Evolutionary conservation across 208 protist species (phyloP), one percentile per base, ranked within the genome.

Genomic region (Leishmania guyanensis): DNA sequence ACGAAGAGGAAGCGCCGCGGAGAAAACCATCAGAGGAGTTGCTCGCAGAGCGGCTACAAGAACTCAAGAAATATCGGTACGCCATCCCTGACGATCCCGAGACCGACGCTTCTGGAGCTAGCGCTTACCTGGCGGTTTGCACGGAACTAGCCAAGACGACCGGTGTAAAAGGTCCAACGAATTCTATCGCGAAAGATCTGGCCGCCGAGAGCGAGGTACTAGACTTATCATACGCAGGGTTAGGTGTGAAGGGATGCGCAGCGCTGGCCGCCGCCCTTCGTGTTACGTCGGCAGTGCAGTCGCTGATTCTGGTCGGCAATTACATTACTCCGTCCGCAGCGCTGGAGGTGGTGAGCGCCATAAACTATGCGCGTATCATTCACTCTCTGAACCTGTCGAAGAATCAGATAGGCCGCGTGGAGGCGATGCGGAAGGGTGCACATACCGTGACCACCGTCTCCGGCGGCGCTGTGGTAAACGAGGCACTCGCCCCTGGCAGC

Each of bases 131-230:
- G 17, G 85, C 90, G 51, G 84, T 84, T 12, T 96, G 89, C 81
- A 82, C 91, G 9, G 76, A 89, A 36, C 33, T 92, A 43, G 74
- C 95, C 77, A 89, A 87, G 26, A 48, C 81, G 6, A 91, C 83
- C 46, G 95, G 91, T 74, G 95, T 96, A 84, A 91, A 90, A n/a
- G 96, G 93, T 75, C 93, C 94, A 14, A 94, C 90, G 17, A 72
- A 85, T 1, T 91, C 87, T 78, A 82, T 98, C n/a, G 89, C 89
- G 16, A 71, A 66, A 29, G 86, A 94, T 60, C 79, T 98, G 58
- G 78, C 56, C 22, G 82, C 84, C 6, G 89, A 91, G 33, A 84
- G 77, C 20, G 91, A 93, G 71, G 83, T 85, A 10, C 88, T 98
- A 36, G 87, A 96, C 75, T 77, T 98, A 2, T 91, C 88, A 16